Base-by-base conservation (phyloP, 1,284 basidiomycete species). In the Fomitopsis pinicola region DNA sequence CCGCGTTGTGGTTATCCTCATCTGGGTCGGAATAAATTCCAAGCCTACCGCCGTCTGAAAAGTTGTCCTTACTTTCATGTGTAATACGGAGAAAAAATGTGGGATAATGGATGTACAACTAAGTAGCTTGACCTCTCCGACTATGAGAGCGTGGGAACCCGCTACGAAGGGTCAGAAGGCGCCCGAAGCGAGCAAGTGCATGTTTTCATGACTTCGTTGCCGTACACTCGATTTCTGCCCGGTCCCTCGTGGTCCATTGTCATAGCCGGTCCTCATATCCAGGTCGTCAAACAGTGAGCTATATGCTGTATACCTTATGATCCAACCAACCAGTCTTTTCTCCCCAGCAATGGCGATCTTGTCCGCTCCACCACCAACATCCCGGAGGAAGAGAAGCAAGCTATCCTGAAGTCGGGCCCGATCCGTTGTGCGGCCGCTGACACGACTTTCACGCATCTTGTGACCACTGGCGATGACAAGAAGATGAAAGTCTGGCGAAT, bases 391-490 rank as follows among this genome's bases (percentile, higher is more conserved):
- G 72, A 76, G 30, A 73, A 75, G 53, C 73, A 74, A 3, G 69
- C 65, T 2, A 48, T 82, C 2, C 42, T 76, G 7, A 80, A 81
- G 63, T 78, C 82, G 3, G 86, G 86, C 0, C 81, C 87, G 3
- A 78, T 95, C 55, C 80, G 86, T 58, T 86, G 84, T 65, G 78
- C 84, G 15, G 85, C 84, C 1, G 73, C 89, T 10, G 82, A 84
- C 66, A 57, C 68, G 0, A 75, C 75, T 0, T 78, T 75, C 58
- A 75, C 68, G 38, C 80, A 87, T 69, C 74, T 93, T 9, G 83
- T 85, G 6, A 90, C 87, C 1, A 77, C 82, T 0, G 88, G 84
- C 12, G 92, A 95, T 59, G 91, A 95, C 75, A 97, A 97, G 74
- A 75, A 75, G 57, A 75, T 97, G 66, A 87, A 84, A 64, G 80